phyloP scores from a whole-genome alignment of 1,284 basidiomycete genomes.

The Anthracocystis walkeri region DNA sequence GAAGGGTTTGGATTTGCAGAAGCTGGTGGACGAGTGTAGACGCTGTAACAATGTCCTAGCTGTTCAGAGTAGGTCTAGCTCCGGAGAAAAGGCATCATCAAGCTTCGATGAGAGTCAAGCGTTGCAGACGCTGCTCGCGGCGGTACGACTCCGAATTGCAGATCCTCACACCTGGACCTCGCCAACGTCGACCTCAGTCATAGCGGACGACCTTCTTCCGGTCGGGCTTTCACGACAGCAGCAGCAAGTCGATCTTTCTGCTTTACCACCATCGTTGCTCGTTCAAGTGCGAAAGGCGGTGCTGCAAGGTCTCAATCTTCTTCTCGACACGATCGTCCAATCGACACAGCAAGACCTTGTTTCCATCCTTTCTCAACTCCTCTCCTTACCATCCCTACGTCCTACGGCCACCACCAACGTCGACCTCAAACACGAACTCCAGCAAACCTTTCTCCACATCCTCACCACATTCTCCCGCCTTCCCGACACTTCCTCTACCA shows the following conservation, averaged over 20 bases:
- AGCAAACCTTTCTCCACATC: constrained; percentile 13
- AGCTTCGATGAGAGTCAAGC: neutral
- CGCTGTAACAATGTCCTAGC: constrained; percentile 15
- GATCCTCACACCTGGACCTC: constrained; percentile 19
- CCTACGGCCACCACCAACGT: constrained; percentile 6
- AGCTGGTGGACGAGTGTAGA: constrained; percentile 35
- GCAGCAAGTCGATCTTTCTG: constrained; percentile 10
- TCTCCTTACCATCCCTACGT: constrained; percentile 9
- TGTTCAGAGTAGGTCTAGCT: constrained; percentile 6
- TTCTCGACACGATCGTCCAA: constrained; percentile 5
- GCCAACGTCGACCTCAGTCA: neutral
- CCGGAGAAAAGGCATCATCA: neutral
- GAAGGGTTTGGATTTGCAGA: constrained; percentile 21
- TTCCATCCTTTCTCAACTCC: constrained; percentile 11
- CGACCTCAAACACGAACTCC: constrained; percentile 13
- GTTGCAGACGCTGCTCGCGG: constrained; percentile 9
- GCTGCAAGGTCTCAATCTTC: constrained; percentile 11
- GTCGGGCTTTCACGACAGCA: constrained; percentile 7
- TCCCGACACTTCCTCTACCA: neutral
- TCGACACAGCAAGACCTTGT: constrained; percentile 9
- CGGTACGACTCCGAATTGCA: constrained; percentile 16
- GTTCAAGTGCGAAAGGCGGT: constrained; percentile 15
- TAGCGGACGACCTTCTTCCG: constrained; percentile 32
- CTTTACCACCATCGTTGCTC: constrained; percentile 12
- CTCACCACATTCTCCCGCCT: constrained; percentile 15